Base-by-base conservation (phyloP, 768 basidiomycete genomes). In the Boletellus sp. region DNA sequence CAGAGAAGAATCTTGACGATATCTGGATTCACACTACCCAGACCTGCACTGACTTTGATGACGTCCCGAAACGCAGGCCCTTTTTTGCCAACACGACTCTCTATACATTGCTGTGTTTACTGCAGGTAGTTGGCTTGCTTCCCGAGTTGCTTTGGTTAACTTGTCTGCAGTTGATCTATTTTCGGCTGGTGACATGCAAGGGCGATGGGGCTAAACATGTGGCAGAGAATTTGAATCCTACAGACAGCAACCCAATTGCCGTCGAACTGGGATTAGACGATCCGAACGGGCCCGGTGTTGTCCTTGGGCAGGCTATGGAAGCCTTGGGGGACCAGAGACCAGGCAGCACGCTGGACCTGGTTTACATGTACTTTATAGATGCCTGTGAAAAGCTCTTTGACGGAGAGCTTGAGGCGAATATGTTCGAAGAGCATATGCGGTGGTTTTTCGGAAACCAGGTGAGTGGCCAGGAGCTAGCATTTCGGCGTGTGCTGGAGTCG, bases 381-480 rank as follows among this genome's bases (percentile, higher is more conserved):
- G 87, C 90, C 10, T 92, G 90, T 66, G 95, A 98, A 70, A 90
- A 90, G 75, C 68, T 95, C 36, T 97, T 98, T 64, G 93, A 93
- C 60, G 86, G 81, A 54, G 94, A 98, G 63, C 76, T 98, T 52
- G 96, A 98, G 67, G 89, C 87, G 63, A 72, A 78, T n/a, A 82
- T 84, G 19, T 98, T 94, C 60, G 95, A 98, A 67, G 96, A 98
- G 66, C 90, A 92, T 62, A 83, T 97, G 83, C 75, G 96, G 55
- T 90, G 91, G 81, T 89, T 94, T 72, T 94, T 92, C 72, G 89
- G 90, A 28, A 91, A 83, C 53, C 86, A 85, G 79, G 87, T 87
- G 68, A 54, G 76, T 46, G 42, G 36, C 15, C 5, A n/a, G 33
- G 36, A 34, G 24, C 10, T 17, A 28, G 37, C 11, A 24, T 48